phyloP scores from a whole-genome alignment of 2,329 filamentous ascomycete species.

The Coniochaeta hoffmannii region DNA sequence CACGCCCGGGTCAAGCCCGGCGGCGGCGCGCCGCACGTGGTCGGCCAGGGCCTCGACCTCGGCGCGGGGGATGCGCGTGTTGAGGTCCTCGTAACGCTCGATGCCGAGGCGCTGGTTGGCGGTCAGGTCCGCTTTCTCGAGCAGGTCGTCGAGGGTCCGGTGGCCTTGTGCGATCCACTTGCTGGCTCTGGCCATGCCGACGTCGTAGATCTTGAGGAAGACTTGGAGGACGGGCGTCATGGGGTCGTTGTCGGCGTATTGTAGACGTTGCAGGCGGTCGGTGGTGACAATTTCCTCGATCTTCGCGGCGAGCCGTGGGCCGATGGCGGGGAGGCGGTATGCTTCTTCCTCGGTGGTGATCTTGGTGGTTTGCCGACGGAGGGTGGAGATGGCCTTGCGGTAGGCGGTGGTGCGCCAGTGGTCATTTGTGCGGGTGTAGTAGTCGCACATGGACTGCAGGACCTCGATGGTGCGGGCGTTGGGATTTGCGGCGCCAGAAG shows the following conservation, averaged over 20 bases:
- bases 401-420: conserved; percentile 72
- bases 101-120: conserved; percentile 68
- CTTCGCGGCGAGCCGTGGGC: conserved; percentile 67
- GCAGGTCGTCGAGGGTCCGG: conserved; percentile 66
- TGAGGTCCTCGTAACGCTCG: conserved; percentile 73
- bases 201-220: conserved; percentile 76
- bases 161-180: conserved; percentile 72
- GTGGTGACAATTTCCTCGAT: conserved; percentile 85
- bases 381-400: conserved; percentile 65
- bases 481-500: conserved; percentile 44
- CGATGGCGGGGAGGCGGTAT: conserved; percentile 58
- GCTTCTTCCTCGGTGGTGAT: conserved; percentile 67
- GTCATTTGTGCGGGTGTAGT: conserved; percentile 70
- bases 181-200: conserved; percentile 60
- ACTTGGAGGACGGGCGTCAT: conserved; percentile 56
- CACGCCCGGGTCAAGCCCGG: conserved; percentile 52
- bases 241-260: conserved; percentile 61
- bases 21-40: conserved; percentile 53
- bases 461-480: conserved; percentile 71
- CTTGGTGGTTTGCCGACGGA: conserved; percentile 57
- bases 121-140: conserved; percentile 53
- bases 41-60: conserved; percentile 67
- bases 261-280: conserved; percentile 61
- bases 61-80: conserved; percentile 65
- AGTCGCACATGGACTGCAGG: conserved; percentile 69